Evolutionary conservation across 257 asterid genomes (phyloP), one percentile per base, ranked within the genome.

Genomic region (Penstemon newberryi): DNA sequence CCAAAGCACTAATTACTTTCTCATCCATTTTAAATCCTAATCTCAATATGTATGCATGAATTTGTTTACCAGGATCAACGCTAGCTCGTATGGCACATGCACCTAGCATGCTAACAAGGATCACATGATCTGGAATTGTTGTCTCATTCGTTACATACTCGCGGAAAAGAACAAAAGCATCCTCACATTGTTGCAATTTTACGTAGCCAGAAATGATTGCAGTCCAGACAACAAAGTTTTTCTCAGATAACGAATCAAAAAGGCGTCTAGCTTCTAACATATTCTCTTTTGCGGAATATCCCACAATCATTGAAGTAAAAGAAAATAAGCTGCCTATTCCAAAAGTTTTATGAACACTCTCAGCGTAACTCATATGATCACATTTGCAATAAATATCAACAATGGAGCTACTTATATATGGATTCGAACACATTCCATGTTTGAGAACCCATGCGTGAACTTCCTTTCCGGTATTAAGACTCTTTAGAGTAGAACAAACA

Each of bases 121-220:
- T 77, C 70, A 78, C 87, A 56, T 66, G 80, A 79, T 93, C 96
- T 15, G 78, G 81, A 59, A 54, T 65, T 8, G 60, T 49, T 37
- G 63, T 56, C 66, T 74, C 80, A 49, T 63, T 63, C 18, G 73
- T 60, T 60, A 55, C 71, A 36, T 85, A 83, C 67, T 87, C 83
- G 18, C 80, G 81, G 79, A 90, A 90, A 78, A 90, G 92, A 75
- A 69, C 77, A 63, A 93, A 85, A 62, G 83, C 96, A 25, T 90
- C 83, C 63, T 84, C 86, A 15, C 86, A 81, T 56, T 73, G 77
- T 49, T 79, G 88, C 19, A 67, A 55, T 57, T 82, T 85, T 78
- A 87, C 88, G 51, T 88, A 90, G 11, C 96, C 99, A 36, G 92
- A 80, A 36, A 93, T 88, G 61, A 90, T 78, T 42, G 89, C 89